These are phyloP conservation scores for Picochlorum sp. DNA, from an alignment of 139 green algal genomes.

Conservation along the genomic window DNA sequence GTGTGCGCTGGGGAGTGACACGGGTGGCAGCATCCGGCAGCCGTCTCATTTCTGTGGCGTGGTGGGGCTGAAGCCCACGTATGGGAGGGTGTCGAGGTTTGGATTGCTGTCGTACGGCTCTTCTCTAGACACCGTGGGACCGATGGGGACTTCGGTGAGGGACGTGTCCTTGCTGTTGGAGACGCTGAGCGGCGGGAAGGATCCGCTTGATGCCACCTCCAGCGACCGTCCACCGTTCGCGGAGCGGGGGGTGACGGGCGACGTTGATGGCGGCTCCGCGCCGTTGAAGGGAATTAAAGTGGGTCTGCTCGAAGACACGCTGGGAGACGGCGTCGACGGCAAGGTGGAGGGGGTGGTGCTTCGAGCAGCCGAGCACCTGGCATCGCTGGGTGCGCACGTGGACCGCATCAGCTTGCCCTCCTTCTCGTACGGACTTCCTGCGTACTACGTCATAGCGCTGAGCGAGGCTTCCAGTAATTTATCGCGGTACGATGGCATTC, in stretches of 20 bases:
- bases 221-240: constrained; percentile 9
- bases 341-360: constrained; percentile 21
- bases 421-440: constrained; percentile 72
- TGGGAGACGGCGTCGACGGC: constrained; percentile 65
- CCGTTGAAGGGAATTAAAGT: constrained; percentile 54
- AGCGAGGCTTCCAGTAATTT: constrained; percentile 94
- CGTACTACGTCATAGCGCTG: constrained; percentile 93
- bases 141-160: constrained; percentile 67
- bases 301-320: constrained; percentile 71
- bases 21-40: constrained; percentile 88
- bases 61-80: constrained; percentile 96
- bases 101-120: constrained; percentile 93
- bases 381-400: constrained; percentile 62
- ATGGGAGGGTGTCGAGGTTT: constrained; percentile 80
- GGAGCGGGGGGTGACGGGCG: constrained; percentile 29
- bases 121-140: constrained; percentile 83
- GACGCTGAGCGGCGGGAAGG: constrained; percentile 63
- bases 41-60: constrained; percentile 93
- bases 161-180: constrained; percentile 78
- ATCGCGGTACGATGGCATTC: constrained; percentile 89
- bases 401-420: constrained; percentile 65
- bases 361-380: constrained; percentile 44
- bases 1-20: constrained; percentile 83
- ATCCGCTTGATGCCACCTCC: constrained; percentile 61
- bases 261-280: constrained; percentile 20